A percentile compares a stretch with the other conserved stretches of the same genome.
phyloP scores from a whole-genome alignment of 2,329 filamentous ascomycete genomes.

The Plectosphaerella cucumerina region DNA sequence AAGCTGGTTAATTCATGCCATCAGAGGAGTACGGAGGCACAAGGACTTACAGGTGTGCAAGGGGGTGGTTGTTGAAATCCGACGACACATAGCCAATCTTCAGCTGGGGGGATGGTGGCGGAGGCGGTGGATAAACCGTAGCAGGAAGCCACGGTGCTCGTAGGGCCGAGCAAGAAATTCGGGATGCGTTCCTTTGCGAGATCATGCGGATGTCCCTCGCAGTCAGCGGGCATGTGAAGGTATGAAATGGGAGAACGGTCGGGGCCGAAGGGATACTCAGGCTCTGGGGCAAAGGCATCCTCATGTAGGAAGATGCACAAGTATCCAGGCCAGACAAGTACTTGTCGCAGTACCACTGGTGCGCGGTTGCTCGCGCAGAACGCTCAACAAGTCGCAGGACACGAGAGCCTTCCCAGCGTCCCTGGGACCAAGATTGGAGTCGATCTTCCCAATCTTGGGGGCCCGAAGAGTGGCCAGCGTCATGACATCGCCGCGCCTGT shows the following conservation, averaged over 20 bases:
- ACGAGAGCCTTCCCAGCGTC: slow-evolving; percentile 84
- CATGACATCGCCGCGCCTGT: slow-evolving; percentile 33
- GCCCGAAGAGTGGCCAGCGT: background rate
- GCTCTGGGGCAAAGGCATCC: slow-evolving; percentile 68
- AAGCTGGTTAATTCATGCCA: slow-evolving; percentile 1
- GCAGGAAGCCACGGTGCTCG: slow-evolving; percentile 80
- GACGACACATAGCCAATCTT: slow-evolving; percentile 96
- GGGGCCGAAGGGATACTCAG: slow-evolving; percentile 82
- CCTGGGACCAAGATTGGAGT: slow-evolving; percentile 60
- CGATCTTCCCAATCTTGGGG: slow-evolving; percentile 18
- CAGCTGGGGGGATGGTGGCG: slow-evolving; percentile 76
- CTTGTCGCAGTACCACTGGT: slow-evolving; percentile 84
- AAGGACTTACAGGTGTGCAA: slow-evolving; percentile 71
- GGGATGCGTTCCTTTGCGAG: slow-evolving; percentile 87
- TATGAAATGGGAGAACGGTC: slow-evolving; percentile 94
- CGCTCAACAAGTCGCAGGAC: slow-evolving; percentile 81
- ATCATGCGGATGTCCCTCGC: slow-evolving; percentile 90
- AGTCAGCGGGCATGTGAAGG: slow-evolving; percentile 90
- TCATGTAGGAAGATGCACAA: slow-evolving; percentile 53
- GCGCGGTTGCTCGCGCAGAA: slow-evolving; percentile 69
- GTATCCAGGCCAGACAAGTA: slow-evolving; percentile 60
- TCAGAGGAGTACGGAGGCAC: background rate
- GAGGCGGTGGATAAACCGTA: slow-evolving; percentile 79
- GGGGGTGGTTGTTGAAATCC: slow-evolving; percentile 97
- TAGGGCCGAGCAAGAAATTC: slow-evolving; percentile 88